A percentile compares a stretch with the other conserved stretches of the same genome.
Conservation (phyloP, 2,329 filamentous ascomycete species). For the Colletotrichum endophyticum region DNA sequence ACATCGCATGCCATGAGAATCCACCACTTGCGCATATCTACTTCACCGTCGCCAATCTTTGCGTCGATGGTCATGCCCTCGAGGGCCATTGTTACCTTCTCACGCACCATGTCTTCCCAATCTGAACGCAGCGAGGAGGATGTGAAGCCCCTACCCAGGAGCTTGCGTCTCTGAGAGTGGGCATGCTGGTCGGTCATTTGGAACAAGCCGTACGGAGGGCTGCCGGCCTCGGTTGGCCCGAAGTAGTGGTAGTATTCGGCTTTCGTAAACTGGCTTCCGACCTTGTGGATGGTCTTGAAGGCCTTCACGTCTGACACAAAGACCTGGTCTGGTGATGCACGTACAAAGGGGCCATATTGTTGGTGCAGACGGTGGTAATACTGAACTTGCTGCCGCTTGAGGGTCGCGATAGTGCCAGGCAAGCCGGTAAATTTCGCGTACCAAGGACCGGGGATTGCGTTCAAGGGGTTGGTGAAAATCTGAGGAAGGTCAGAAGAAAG, state of each 20-base stretch:
- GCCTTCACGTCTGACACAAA: background rate
- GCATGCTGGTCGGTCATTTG: background rate
- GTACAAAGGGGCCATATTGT: background rate
- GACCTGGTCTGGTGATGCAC: background rate
- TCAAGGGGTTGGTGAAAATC: background rate
- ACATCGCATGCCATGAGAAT: constrained; percentile 59
- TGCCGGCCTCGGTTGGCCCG: background rate
- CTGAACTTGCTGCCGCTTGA: background rate
- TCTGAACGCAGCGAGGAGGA: constrained; percentile 35
- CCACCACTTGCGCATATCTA: constrained; percentile 59
- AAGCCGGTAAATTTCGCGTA: background rate
- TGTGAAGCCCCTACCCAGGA: constrained; percentile 45
- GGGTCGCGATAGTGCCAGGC: background rate
- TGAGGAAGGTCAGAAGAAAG: background rate
- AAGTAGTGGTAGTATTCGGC: background rate
- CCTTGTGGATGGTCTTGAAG: background rate
- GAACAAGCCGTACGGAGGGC: background rate
- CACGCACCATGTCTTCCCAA: constrained; percentile 35
- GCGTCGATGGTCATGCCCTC: constrained; percentile 48
- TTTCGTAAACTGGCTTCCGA: background rate
- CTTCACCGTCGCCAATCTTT: constrained; percentile 30
- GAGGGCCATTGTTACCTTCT: constrained; percentile 43
- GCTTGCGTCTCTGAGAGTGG: constrained; percentile 30
- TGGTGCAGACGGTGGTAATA: background rate
- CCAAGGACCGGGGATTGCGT: background rate